Percentiles rank a stretch among this genome's conserved stretches.
These are phyloP conservation scores for Fusarium sp. DNA, from an alignment of 2,329 filamentous ascomycete species.

Conservation along the genomic window DNA sequence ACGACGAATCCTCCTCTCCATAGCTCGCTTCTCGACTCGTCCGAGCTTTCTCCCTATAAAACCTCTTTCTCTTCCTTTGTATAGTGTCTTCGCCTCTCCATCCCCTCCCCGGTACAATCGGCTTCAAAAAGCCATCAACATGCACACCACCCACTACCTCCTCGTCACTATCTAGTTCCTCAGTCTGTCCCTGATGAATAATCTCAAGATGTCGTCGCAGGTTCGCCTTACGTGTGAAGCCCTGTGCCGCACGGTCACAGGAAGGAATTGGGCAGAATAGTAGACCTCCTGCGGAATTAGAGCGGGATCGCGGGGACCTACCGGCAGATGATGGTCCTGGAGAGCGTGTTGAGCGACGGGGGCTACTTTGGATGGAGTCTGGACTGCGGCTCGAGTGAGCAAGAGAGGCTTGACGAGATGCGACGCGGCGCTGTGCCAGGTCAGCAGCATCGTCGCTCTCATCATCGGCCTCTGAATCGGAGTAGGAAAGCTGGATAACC, in stretches of 20 bases:
- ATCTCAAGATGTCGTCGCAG: conserved; percentile 55
- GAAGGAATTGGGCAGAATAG: conserved; percentile 54
- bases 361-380: conserved; percentile 41
- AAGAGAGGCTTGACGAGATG: conserved; percentile 50
- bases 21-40: conserved; percentile 31
- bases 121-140: conserved; percentile 74
- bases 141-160: conserved; percentile 74
- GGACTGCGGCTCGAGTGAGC: conserved; percentile 47
- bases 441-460: conserved; percentile 46
- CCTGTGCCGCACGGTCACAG: conserved; percentile 54
- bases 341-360: conserved; percentile 40
- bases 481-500: conserved; percentile 43
- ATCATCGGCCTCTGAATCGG: conserved; percentile 41
- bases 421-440: conserved; percentile 48
- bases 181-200: conserved; percentile 55
- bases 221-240: conserved; percentile 55
- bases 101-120: conserved; percentile 62
- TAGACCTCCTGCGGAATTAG: conserved; percentile 51
- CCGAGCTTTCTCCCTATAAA: conserved; percentile 36
- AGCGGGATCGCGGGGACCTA: conserved; percentile 42
- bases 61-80: conserved; percentile 49
- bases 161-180: conserved; percentile 59
- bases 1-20: conserved; percentile 20
- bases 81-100: conserved; percentile 59
- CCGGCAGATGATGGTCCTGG: conserved; percentile 20